phyloP scores from a whole-genome alignment of 164 flowering plant species.

The Kingdonia uniflora region DNA sequence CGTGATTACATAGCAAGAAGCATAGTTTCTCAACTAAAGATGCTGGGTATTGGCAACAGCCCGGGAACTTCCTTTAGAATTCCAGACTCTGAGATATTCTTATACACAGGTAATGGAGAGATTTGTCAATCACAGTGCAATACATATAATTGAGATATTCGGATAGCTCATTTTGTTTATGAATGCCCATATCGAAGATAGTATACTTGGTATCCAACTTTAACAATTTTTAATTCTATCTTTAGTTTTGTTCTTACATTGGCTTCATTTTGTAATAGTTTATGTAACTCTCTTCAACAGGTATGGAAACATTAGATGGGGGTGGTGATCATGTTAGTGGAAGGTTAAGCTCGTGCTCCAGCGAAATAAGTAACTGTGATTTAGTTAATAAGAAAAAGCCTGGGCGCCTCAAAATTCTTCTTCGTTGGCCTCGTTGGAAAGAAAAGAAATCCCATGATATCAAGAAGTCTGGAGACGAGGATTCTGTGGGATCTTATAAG shows the following conservation, averaged over 20 bases:
- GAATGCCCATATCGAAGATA: too few species aligned
- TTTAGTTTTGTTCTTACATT: too few species aligned
- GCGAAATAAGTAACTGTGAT: constrained; percentile 31
- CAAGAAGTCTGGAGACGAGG: constrained; percentile 21
- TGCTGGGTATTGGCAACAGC: constrained; percentile 52
- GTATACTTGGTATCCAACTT: too few species aligned
- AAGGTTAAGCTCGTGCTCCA: constrained; percentile 33
- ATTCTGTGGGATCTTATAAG: constrained; percentile 24
- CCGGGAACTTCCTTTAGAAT: constrained; percentile 85
- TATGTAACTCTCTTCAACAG: too few species aligned
- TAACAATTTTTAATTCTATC: too few species aligned
- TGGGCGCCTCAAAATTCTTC: constrained; percentile 41
- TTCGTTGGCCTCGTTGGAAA: constrained; percentile 54
- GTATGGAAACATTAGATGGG: constrained; percentile 33
- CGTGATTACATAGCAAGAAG: constrained; percentile 31
- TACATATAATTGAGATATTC: too few species aligned
- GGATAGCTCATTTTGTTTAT: too few species aligned
- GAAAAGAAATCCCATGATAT: constrained; percentile 22
- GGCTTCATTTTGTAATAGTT: too few species aligned
- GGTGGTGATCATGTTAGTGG: constrained; percentile 22
- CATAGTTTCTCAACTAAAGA: constrained; percentile 40
- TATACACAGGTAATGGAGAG: constrained; percentile 27
- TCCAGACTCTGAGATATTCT: constrained; percentile 73
- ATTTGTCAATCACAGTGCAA: too few species aligned
- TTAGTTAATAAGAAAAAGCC: constrained; percentile 20